These are phyloP conservation scores for Mediolabrus comicus DNA, from an alignment of 108 stramenopile genomes.

Conservation along the genomic window DNA sequence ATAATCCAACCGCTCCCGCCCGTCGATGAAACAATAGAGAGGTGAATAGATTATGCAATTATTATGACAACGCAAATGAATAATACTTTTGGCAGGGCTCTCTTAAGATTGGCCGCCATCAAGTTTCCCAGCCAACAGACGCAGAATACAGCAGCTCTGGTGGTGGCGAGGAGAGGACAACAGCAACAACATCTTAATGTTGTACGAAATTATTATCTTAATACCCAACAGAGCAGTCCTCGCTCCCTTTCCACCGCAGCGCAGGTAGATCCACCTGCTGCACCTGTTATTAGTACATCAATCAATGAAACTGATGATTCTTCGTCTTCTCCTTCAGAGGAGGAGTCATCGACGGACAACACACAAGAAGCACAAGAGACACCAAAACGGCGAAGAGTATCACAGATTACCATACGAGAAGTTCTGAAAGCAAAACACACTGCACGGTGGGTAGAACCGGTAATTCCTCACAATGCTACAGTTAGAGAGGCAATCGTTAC, in stretches of 20 bases:
- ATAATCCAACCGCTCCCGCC: too few relatives aligned
- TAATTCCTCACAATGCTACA: conserved; percentile 59
- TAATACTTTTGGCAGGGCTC: too few relatives aligned
- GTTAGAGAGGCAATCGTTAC: conserved; percentile 64
- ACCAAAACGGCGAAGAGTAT: neutral
- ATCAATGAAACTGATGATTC: too few relatives aligned
- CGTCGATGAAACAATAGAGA: too few relatives aligned
- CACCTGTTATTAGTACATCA: neutral
- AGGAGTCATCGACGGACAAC: neutral
- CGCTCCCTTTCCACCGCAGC: neutral
- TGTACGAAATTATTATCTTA: too few relatives aligned
- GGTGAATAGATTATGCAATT: too few relatives aligned
- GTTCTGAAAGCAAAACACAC: conserved; percentile 79
- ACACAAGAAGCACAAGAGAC: neutral
- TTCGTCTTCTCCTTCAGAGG: too few relatives aligned
- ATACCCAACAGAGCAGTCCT: neutral
- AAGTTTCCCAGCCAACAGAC: too few relatives aligned
- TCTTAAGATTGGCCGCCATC: too few relatives aligned
- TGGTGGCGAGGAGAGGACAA: neutral
- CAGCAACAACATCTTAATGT: too few relatives aligned
- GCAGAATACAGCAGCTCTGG: too few relatives aligned
- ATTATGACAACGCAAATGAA: too few relatives aligned
- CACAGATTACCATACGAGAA: conserved; percentile 54
- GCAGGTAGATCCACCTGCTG: neutral
- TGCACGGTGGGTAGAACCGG: conserved; percentile 79